Evolutionary conservation across 768 basidiomycete genomes (phyloP).

Genomic region (Pleurotus tuoliensis): DNA sequence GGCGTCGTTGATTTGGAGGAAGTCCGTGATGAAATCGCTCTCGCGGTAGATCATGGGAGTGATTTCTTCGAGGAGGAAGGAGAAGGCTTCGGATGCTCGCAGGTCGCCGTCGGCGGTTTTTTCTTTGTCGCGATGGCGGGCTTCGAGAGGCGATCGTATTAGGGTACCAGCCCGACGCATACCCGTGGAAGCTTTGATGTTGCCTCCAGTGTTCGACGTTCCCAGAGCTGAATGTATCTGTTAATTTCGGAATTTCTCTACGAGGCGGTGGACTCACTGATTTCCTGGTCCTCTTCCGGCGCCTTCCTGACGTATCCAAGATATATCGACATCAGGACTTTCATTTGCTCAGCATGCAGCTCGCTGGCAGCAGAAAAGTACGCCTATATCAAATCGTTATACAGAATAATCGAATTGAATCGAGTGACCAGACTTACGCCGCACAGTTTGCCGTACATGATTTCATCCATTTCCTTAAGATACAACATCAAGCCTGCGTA

Average conservation of each 20-base stretch:
- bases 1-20: constrained; percentile 87
- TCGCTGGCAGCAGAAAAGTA: constrained; percentile 88
- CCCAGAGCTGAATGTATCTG: constrained; percentile 39
- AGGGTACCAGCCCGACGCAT: constrained; percentile 84
- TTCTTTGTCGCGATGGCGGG: constrained; percentile 53
- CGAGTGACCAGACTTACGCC: constrained; percentile 51
- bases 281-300: constrained; percentile 70
- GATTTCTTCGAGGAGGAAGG: constrained; percentile 71
- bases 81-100: constrained; percentile 72
- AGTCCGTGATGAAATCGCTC: constrained; percentile 85
- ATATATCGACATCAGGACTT: constrained; percentile 60
- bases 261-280: constrained; percentile 41
- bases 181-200: constrained; percentile 47
- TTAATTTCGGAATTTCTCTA: not conserved
- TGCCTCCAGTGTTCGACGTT: constrained; percentile 32
- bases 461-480: constrained; percentile 94
- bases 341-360: constrained; percentile 79
- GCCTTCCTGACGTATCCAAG: constrained; percentile 59
- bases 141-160: constrained; percentile 74
- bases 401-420: not conserved
- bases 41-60: constrained; percentile 75
- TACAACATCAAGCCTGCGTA: constrained; percentile 91
- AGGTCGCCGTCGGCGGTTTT: constrained; percentile 55
- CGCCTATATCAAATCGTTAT: constrained; percentile 42
- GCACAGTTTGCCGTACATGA: constrained; percentile 82